Percentiles rank a stretch among this genome's conserved stretches.
Evolutionary conservation across 2,329 filamentous ascomycete genomes (phyloP).

Genomic region (Chaetomium strumarium): DNA sequence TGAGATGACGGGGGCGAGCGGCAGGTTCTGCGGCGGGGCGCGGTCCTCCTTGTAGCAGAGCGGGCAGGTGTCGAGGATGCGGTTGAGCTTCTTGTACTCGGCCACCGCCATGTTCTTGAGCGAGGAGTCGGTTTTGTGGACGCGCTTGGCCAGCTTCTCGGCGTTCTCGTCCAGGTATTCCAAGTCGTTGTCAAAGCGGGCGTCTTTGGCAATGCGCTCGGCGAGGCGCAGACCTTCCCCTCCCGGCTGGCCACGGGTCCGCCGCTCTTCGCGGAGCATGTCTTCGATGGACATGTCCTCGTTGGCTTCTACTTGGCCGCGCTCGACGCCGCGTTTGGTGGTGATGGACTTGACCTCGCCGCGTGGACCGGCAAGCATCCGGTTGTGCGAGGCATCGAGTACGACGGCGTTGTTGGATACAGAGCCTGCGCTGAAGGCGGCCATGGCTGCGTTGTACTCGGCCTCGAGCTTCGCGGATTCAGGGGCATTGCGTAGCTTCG

Average conservation of each 20-base stretch:
- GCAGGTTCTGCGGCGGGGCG: slow-evolving; percentile 56
- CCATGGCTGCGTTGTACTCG: slow-evolving; percentile 73
- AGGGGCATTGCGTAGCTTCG: slow-evolving; percentile 73
- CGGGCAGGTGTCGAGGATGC: slow-evolving; percentile 78
- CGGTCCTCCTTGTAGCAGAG: slow-evolving; percentile 88
- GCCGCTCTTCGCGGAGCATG: slow-evolving; percentile 91
- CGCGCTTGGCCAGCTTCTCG: slow-evolving; percentile 75
- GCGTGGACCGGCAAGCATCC: slow-evolving; percentile 70
- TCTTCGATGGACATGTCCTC: slow-evolving; percentile 95
- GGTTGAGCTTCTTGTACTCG: slow-evolving; percentile 86
- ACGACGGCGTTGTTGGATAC: slow-evolving; percentile 61
- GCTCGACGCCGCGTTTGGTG: slow-evolving; percentile 75
- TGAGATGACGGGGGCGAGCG: slow-evolving; percentile 77
- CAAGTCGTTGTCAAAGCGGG: slow-evolving; percentile 82
- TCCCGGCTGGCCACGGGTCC: slow-evolving; percentile 69
- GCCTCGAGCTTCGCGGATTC: slow-evolving; percentile 72
- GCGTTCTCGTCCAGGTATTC: slow-evolving; percentile 99
- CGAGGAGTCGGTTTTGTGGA: slow-evolving; percentile 82
- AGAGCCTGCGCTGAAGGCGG: slow-evolving; percentile 42
- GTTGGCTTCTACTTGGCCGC: slow-evolving; percentile 81
- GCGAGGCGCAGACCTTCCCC: slow-evolving; percentile 79
- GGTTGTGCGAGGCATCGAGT: slow-evolving; percentile 81
- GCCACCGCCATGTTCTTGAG: slow-evolving; percentile 80
- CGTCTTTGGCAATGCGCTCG: slow-evolving; percentile 89
- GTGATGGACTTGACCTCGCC: slow-evolving; percentile 71